These are phyloP conservation scores for Phytopythium sindhum DNA, from an alignment of 352 stramenopile species.

Conservation along the genomic window DNA sequence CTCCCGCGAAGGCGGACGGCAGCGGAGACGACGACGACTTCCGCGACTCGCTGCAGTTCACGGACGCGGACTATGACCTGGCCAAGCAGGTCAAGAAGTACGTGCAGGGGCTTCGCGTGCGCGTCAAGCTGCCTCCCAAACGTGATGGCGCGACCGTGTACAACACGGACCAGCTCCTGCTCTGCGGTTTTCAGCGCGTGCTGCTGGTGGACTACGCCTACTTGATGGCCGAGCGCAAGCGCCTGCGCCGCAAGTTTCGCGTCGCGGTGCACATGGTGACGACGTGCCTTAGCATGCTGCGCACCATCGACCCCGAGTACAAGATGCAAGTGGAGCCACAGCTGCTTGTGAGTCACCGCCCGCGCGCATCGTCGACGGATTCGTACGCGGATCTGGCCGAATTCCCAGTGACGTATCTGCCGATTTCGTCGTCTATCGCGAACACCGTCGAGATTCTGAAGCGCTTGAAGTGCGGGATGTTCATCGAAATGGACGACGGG, in stretches of 20 bases:
- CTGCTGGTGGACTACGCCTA: constrained; percentile 75
- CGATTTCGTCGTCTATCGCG: constrained; percentile 43
- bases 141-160: constrained; percentile 31
- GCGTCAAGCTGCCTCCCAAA: constrained; percentile 48
- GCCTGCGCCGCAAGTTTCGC: constrained; percentile 58
- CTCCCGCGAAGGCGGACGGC: constrained; percentile 12
- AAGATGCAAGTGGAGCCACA: constrained; percentile 26
- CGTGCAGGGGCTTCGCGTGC: constrained; percentile 46
- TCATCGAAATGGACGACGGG: constrained; percentile 71
- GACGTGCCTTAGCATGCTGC: constrained; percentile 44
- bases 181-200: constrained; percentile 62
- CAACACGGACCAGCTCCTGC: constrained; percentile 44
- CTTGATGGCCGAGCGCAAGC: constrained; percentile 61
- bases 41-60: constrained; percentile 50
- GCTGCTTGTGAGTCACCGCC: constrained; percentile 22
- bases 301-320: constrained; percentile 51
- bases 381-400: constrained; percentile 46
- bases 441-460: constrained; percentile 58
- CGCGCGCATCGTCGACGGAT: constrained; percentile 37
- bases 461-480: constrained; percentile 43
- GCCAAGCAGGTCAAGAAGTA: constrained; percentile 69
- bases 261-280: constrained; percentile 53
- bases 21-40: constrained; percentile 34
- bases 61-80: constrained; percentile 75
- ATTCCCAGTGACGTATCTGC: constrained; percentile 68